phyloP scores from a whole-genome alignment of 352 stramenopile species.

The Peronospora tabacina region DNA sequence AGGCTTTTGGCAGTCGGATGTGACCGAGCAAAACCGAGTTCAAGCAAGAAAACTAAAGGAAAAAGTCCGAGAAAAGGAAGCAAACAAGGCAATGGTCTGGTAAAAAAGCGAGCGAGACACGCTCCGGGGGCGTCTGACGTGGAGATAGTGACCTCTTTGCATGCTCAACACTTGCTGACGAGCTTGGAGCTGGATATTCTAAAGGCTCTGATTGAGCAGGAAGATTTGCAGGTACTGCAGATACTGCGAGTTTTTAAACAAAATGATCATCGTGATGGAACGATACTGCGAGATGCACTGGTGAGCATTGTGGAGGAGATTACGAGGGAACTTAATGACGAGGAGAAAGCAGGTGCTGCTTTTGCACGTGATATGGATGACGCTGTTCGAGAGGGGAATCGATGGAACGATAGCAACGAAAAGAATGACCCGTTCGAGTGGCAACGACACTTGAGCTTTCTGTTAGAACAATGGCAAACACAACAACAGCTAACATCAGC shows the following conservation, averaged over 20 bases:
- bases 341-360: slow-evolving; percentile 39
- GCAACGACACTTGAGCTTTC: slow-evolving; percentile 40
- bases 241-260: slow-evolving; percentile 38
- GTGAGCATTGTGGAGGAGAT: slow-evolving; percentile 59
- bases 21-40: slow-evolving; percentile 6
- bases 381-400: slow-evolving; percentile 19
- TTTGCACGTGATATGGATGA: slow-evolving; percentile 30
- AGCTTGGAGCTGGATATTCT: slow-evolving; percentile 52
- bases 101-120: slow-evolving; percentile 8
- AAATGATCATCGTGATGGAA: slow-evolving; percentile 22
- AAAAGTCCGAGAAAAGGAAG: slow-evolving; percentile 13
- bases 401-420: slow-evolving; percentile 23
- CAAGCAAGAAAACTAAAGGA: slow-evolving; percentile 14
- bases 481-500: slow-evolving; percentile 25
- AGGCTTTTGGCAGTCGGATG: slow-evolving; percentile 36
- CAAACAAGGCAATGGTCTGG: slow-evolving; percentile 2
- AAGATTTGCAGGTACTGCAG: slow-evolving; percentile 43
- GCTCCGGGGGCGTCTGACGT: slow-evolving; percentile 12
- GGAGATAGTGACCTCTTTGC: slow-evolving; percentile 38
- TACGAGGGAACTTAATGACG: slow-evolving; percentile 51
- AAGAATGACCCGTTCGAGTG: slow-evolving; percentile 26
- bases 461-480: slow-evolving; percentile 42
- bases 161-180: slow-evolving; percentile 57
- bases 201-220: slow-evolving; percentile 47
- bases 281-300: slow-evolving; percentile 36